phyloP scores from a whole-genome alignment of 2,329 filamentous ascomycete species.

The Samsoniella hepiali region DNA sequence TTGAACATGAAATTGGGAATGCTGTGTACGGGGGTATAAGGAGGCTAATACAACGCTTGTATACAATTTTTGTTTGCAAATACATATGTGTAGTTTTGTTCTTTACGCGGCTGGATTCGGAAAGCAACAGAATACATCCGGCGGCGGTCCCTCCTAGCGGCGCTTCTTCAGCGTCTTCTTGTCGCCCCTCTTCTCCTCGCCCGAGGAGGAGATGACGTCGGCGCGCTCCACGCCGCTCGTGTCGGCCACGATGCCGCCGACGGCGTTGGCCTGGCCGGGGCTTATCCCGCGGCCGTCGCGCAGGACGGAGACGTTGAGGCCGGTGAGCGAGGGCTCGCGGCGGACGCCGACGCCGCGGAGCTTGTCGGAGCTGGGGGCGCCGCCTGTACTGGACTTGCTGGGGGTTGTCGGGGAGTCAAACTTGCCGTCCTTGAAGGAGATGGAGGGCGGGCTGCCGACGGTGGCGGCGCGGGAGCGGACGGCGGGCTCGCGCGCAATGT shows the following conservation, averaged over 20 bases:
- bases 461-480: slow-evolving; percentile 17
- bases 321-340: slow-evolving; percentile 7
- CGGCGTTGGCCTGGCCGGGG: slow-evolving; percentile 14
- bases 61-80: background rate
- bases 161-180: slow-evolving; percentile 15
- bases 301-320: slow-evolving; percentile 11
- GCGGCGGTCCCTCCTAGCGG: slow-evolving; percentile 5
- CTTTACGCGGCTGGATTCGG: background rate
- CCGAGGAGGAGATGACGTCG: slow-evolving; percentile 12
- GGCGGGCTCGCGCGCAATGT: slow-evolving; percentile 29
- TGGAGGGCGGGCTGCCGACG: slow-evolving; percentile 4
- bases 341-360: slow-evolving; percentile 16
- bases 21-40: slow-evolving; percentile 1
- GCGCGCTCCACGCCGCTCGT: slow-evolving; percentile 10
- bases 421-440: background rate
- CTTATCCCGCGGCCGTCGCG: slow-evolving; percentile 19
- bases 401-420: background rate
- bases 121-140: slow-evolving; percentile 6
- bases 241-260: slow-evolving; percentile 11
- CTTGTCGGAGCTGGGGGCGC: slow-evolving; percentile 5
- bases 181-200: slow-evolving; percentile 13
- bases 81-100: background rate
- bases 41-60: background rate
- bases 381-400: background rate
- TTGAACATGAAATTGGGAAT: background rate